phyloP scores from a whole-genome alignment of 306 rosid genomes.

The Rubus idaeus region DNA sequence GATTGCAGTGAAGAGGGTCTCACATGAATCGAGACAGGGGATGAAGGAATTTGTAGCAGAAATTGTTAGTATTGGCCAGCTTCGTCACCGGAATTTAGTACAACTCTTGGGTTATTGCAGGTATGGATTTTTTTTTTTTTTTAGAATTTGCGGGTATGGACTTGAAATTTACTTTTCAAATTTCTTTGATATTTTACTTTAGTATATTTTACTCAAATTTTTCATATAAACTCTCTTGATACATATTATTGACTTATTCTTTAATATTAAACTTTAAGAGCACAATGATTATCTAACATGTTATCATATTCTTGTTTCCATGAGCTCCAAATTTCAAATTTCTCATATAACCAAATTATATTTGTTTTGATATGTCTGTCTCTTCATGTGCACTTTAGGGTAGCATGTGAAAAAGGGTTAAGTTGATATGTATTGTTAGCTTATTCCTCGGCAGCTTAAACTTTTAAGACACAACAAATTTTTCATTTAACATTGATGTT shows the following conservation, averaged over 20 bases:
- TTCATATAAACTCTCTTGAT: not conserved
- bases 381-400: not conserved
- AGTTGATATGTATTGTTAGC: not conserved
- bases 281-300: not conserved
- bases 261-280: not conserved
- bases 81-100: conserved; percentile 38
- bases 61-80: conserved; percentile 32
- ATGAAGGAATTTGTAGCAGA: conserved; percentile 44
- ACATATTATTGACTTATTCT: not conserved
- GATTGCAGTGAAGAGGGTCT: conserved; percentile 33
- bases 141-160: conserved; percentile 20
- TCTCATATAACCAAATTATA: not conserved
- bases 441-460: not conserved
- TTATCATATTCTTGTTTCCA: not conserved
- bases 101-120: conserved; percentile 38
- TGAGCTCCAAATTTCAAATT: not conserved
- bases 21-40: conserved; percentile 35
- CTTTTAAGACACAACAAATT: not conserved
- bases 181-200: not conserved
- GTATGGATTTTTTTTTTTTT: too few species aligned
- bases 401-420: not conserved
- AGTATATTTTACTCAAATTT: not conserved
- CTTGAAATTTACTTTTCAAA: not conserved
- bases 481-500: not conserved
- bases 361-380: not conserved